A percentile compares a stretch with the other conserved stretches of the same genome.
Evolutionary conservation across 257 asterid species (phyloP).

Genomic region (Solanum rostratum): DNA sequence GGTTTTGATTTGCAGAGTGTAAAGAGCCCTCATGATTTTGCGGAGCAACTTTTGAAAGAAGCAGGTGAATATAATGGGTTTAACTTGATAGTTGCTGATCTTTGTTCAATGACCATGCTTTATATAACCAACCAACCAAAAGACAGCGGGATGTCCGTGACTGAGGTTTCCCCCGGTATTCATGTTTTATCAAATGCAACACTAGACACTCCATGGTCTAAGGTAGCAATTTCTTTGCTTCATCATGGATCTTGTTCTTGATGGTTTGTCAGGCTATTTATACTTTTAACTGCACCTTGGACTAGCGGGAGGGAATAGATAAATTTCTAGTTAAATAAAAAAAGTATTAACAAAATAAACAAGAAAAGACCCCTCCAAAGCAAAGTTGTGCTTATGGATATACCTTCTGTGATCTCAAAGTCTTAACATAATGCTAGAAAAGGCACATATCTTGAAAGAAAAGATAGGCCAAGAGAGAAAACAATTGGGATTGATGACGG

Average conservation of each 20-base stretch:
- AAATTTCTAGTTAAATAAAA: background rate
- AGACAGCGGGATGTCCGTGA: constrained; percentile 16
- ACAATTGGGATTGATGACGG: background rate
- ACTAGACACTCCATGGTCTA: constrained; percentile 82
- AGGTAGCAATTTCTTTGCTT: constrained; percentile 24
- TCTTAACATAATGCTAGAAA: background rate
- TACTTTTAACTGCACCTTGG: background rate
- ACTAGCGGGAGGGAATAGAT: background rate
- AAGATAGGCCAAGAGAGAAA: background rate
- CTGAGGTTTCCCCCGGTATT: constrained; percentile 68
- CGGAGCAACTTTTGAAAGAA: constrained; percentile 44
- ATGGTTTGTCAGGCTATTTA: background rate
- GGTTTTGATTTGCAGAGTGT: constrained; percentile 26
- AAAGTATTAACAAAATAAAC: background rate
- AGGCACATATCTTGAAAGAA: background rate
- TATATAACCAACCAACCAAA: constrained; percentile 70
- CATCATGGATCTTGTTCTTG: background rate
- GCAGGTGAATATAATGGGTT: constrained; percentile 46
- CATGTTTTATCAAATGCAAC: constrained; percentile 75
- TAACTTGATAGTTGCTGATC: constrained; percentile 65
- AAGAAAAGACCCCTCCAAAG: background rate
- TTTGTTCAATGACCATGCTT: constrained; percentile 56
- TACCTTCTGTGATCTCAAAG: background rate
- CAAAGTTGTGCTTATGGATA: background rate
- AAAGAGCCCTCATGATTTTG: constrained; percentile 53